phyloP scores from a whole-genome alignment of 176 grass and related monocot species.

The Lolium rigidum region DNA sequence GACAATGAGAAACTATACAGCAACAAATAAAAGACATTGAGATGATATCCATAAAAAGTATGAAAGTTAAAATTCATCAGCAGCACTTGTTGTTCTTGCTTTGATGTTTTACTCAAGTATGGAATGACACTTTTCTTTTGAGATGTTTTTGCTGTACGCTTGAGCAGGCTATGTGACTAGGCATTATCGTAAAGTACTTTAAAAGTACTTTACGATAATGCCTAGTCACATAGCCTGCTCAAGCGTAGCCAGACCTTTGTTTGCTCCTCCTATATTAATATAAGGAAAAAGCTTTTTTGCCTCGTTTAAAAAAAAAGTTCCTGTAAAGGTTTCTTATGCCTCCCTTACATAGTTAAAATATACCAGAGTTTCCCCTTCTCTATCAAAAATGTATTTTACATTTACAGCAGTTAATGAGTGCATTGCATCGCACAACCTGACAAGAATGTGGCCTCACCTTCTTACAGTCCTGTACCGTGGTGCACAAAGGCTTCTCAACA shows the following conservation, averaged over 20 bases:
- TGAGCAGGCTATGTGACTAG: not conserved
- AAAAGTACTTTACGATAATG: too few relatives aligned
- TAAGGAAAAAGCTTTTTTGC: too few relatives aligned
- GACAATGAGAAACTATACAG: not conserved
- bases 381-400: not conserved
- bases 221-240: too few relatives aligned
- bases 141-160: not conserved
- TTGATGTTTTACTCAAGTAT: not conserved
- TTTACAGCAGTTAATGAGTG: not conserved
- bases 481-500: conserved; percentile 95
- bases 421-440: conserved; percentile 3
- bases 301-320: too few relatives aligned
- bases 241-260: too few relatives aligned
- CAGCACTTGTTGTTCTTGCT: too few relatives aligned
- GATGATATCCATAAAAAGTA: not conserved
- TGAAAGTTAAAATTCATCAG: not conserved
- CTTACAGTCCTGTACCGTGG: conserved; percentile 75
- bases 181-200: not conserved
- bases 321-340: not conserved
- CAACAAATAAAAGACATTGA: not conserved
- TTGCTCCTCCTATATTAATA: too few relatives aligned
- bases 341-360: not conserved
- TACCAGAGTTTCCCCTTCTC: not conserved
- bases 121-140: not conserved
- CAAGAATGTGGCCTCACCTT: conserved; percentile 51